phyloP scores from a whole-genome alignment of 2,329 filamentous ascomycete species.

The Ascomycota sp. region DNA sequence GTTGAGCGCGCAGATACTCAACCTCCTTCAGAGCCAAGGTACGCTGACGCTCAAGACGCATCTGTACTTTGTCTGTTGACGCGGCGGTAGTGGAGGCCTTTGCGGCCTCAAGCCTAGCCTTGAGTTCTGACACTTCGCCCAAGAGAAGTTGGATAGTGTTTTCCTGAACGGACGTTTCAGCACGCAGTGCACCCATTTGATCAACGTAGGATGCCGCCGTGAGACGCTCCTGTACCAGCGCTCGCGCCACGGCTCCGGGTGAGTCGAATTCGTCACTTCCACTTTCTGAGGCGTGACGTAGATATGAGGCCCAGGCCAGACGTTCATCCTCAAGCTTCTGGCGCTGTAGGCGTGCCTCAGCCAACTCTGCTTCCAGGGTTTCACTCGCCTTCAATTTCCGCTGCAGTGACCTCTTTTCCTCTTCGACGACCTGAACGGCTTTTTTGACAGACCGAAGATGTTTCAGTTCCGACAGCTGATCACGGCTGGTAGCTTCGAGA shows the following conservation, averaged over 20 bases:
- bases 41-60: constrained; percentile 65
- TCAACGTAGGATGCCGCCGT: constrained; percentile 66
- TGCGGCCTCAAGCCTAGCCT: constrained; percentile 49
- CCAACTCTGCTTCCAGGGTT: constrained; percentile 52
- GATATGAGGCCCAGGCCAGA: constrained; percentile 66
- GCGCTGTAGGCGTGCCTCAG: constrained; percentile 61
- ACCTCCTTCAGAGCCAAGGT: constrained; percentile 77
- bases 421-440: constrained; percentile 83
- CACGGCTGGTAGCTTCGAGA: constrained; percentile 61
- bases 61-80: constrained; percentile 43
- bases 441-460: constrained; percentile 64
- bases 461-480: constrained; percentile 61
- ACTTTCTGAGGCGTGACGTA: constrained; percentile 45
- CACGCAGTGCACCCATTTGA: constrained; percentile 56
- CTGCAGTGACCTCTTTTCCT: constrained; percentile 75
- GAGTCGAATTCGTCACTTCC: constrained; percentile 62
- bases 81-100: constrained; percentile 28
- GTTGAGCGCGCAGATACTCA: constrained; percentile 79
- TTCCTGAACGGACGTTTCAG: constrained; percentile 60
- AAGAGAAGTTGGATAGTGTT: constrained; percentile 53
- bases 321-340: constrained; percentile 80
- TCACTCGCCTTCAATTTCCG: constrained; percentile 58
- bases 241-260: constrained; percentile 69
- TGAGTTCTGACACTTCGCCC: constrained; percentile 43
- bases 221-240: constrained; percentile 63